phyloP scores from a whole-genome alignment of 2,329 filamentous ascomycete species.

The Diaporthe velutina region DNA sequence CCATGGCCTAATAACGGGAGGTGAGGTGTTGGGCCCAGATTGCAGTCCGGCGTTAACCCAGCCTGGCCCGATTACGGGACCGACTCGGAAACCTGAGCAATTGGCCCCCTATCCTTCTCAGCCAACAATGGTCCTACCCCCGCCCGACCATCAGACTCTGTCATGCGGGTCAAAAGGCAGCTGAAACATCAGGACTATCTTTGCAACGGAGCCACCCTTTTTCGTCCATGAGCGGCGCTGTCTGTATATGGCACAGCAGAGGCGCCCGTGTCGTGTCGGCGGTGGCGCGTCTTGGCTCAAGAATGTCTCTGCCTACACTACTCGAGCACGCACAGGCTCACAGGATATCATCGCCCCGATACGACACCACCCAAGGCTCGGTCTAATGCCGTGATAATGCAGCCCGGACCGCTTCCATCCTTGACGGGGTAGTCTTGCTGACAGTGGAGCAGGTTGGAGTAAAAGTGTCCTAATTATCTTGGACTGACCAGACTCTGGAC shows the following conservation, averaged over 20 bases:
- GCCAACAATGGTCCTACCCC: slow-evolving; percentile 2
- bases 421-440: slow-evolving; percentile 1
- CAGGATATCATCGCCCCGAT: background rate
- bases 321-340: background rate
- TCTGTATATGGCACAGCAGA: slow-evolving; percentile 24
- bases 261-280: slow-evolving; percentile 22
- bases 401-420: background rate
- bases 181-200: slow-evolving; percentile 30
- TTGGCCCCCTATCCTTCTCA: slow-evolving; percentile 17
- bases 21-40: background rate
- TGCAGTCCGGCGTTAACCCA: slow-evolving; percentile 8
- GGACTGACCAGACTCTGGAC: background rate
- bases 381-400: slow-evolving; percentile 22
- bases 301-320: slow-evolving; percentile 8
- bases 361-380: slow-evolving; percentile 5
- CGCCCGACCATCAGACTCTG: slow-evolving; percentile 1
- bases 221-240: slow-evolving; percentile 7
- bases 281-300: background rate
- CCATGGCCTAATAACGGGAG: background rate
- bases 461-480: slow-evolving; percentile 14
- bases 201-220: background rate
- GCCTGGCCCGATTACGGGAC: slow-evolving; percentile 11
- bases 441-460: slow-evolving; percentile 6
- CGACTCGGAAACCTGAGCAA: background rate
- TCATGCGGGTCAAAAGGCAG: slow-evolving; percentile 32